A percentile compares a stretch with the other conserved stretches of the same genome.
Conservation (phyloP, 2,329 filamentous ascomycete genomes). For the Amauroascus verrucosus region DNA sequence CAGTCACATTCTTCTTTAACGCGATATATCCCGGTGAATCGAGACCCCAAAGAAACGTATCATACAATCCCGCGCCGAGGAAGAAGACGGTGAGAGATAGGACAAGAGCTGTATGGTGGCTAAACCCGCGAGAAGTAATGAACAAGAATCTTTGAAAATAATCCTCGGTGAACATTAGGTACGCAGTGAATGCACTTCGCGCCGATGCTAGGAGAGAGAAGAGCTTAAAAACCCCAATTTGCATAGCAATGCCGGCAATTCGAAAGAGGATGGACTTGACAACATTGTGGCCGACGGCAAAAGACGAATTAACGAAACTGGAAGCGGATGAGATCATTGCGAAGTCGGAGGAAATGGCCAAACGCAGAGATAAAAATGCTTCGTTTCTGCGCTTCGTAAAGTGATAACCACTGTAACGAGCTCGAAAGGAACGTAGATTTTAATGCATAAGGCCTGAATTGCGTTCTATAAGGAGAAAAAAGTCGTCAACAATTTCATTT, state of each 20-base stretch:
- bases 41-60: conserved; percentile 15
- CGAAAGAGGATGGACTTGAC: conserved; percentile 16
- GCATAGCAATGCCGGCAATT: conserved; percentile 12
- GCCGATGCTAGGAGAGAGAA: conserved; percentile 12
- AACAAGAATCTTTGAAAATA: conserved; percentile 13
- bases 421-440: neutral
- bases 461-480: neutral
- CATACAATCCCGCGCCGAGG: conserved; percentile 11
- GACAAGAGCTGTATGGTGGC: conserved; percentile 11
- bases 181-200: conserved; percentile 13
- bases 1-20: conserved; percentile 8
- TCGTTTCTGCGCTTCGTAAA: neutral
- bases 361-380: neutral
- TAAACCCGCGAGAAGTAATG: conserved; percentile 13
- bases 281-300: conserved; percentile 14
- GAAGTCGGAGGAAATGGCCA: neutral
- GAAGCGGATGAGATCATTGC: conserved; percentile 8
- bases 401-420: neutral
- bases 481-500: neutral
- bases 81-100: conserved; percentile 12
- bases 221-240: conserved; percentile 13
- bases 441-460: neutral
- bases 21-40: conserved; percentile 13
- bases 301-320: conserved; percentile 10
- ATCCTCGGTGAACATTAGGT: conserved; percentile 15